Evolutionary conservation across 208 protist species (phyloP).

Genomic region (Crithidia acanthocephali): DNA sequence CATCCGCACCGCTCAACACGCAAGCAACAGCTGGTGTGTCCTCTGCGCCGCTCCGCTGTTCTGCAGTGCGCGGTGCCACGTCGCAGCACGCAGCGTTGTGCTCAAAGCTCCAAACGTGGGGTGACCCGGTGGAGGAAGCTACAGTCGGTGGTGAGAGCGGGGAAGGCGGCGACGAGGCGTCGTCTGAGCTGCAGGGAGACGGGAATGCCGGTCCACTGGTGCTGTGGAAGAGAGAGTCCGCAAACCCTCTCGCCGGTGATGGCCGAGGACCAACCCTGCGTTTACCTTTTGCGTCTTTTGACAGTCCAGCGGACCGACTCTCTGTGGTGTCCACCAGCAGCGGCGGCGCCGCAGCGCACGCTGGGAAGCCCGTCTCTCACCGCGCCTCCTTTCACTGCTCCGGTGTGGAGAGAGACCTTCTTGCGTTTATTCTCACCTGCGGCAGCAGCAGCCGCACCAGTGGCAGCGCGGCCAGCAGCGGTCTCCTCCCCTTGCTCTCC

Average conservation of each 20-base stretch:
- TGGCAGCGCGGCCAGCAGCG: not conserved
- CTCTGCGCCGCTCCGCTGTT: not conserved
- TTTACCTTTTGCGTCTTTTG: not conserved
- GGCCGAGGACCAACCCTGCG: not conserved
- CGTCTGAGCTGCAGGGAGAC: not conserved
- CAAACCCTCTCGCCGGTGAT: not conserved
- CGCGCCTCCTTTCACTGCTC: not conserved
- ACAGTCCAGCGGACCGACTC: not conserved
- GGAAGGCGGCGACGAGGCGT: not conserved
- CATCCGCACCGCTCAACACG: too few relatives aligned
- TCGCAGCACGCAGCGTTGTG: constrained; percentile 17
- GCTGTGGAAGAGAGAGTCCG: not conserved
- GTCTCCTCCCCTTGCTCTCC: constrained; percentile 5
- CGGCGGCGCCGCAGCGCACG: not conserved
- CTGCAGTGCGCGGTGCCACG: not conserved
- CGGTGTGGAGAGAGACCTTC: constrained; percentile 20
- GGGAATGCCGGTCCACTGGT: not conserved
- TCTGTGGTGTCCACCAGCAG: not conserved
- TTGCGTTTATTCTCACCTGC: constrained; percentile 31
- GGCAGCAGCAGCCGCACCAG: constrained; percentile 18
- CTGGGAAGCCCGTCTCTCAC: not conserved
- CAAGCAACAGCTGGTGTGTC: not conserved
- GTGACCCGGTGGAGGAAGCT: not conserved
- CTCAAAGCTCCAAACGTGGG: constrained; percentile 17
- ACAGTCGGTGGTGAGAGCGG: not conserved